phyloP scores from a whole-genome alignment of 805 yeast species.

The Wickerhamomyces xylosicus region DNA sequence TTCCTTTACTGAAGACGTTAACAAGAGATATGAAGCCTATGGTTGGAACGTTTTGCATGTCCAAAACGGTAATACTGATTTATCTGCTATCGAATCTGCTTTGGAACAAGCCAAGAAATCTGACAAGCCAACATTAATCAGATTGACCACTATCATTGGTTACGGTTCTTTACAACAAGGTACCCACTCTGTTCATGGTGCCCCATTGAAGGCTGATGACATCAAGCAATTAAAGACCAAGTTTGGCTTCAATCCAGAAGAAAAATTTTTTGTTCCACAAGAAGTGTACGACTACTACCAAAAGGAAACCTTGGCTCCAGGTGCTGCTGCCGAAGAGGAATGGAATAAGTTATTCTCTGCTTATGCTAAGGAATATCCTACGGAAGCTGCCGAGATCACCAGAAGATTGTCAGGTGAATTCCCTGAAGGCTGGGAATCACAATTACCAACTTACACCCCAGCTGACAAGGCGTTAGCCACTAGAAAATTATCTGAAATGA shows the following conservation, averaged over 20 bases:
- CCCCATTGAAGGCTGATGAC: slow-evolving; percentile 92
- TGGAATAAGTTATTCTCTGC: slow-evolving; percentile 61
- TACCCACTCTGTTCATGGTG: slow-evolving; percentile 89
- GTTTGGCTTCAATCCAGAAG: slow-evolving; percentile 83
- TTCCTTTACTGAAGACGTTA: slow-evolving; percentile 91
- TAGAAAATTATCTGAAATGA: slow-evolving; percentile 86
- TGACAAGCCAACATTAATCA: slow-evolving; percentile 84
- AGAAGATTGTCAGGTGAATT: slow-evolving; percentile 73
- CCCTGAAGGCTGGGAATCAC: slow-evolving; percentile 73
- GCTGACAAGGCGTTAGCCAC: slow-evolving; percentile 80
- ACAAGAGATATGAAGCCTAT: slow-evolving; percentile 76
- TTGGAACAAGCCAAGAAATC: slow-evolving; percentile 72
- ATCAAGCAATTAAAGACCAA: slow-evolving; percentile 73
- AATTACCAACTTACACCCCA: slow-evolving; percentile 72
- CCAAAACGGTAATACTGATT: slow-evolving; percentile 71
- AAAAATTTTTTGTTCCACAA: slow-evolving; percentile 68
- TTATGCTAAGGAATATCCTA: slow-evolving; percentile 65
- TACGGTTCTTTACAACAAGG: slow-evolving; percentile 82
- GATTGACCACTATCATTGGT: slow-evolving; percentile 87
- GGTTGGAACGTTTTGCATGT: slow-evolving; percentile 88
- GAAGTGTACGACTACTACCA: slow-evolving; percentile 71
- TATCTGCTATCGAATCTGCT: slow-evolving; percentile 61
- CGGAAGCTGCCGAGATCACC: slow-evolving; percentile 63
- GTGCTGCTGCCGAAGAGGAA: slow-evolving; percentile 57
- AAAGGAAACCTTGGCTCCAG: slow-evolving; percentile 42